Base-by-base conservation (phyloP, 2,329 filamentous ascomycete genomes). In the Colletotrichum spinosum region DNA sequence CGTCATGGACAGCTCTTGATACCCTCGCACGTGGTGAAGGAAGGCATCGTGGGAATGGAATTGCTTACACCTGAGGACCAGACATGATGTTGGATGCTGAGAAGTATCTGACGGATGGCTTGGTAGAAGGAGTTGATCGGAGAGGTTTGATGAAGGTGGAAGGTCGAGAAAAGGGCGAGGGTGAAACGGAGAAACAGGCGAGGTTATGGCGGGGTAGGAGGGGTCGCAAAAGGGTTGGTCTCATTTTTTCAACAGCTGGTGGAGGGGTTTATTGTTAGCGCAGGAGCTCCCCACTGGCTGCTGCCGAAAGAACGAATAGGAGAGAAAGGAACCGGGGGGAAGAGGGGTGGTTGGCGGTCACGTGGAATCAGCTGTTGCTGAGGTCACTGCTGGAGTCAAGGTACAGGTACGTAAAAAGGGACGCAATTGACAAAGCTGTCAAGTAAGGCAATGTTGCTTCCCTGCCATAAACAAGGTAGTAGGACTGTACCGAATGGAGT, bases 1-100 rank as follows among this genome's bases (percentile, higher is more conserved):
- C 52, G 59, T 69, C 58, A 56, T 67, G 55, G 62, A 50, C 56
- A 56, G 53, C 55, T 53, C 57, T 67, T 49, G 56, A 56, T 39
- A 44, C 13, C 50, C 39, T 35, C 17, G 13, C 8, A 42, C 10
- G 25, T 37, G 45, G 15, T 35, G 35, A 12, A 55, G 13, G 37
- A 33, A 53, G 41, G 4, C 67, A 55, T 13, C 51, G 35, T 59
- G 33, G 56, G 15, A 25, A 64, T 8, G 3, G 51, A 86, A 4
- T 25, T 25, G 25, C 89, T 83, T 85, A 93, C 83, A 89, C 89
- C 79, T 90, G 89, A 79, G 88, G 81, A 77, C 84, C 82, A 69
- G 72, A 67, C 93, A 97, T 97, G 80, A 86, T 90, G 84, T 86
- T 82, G 75, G 90, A 81, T 78, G 92, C 84, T 68, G 80, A 82